Percentiles rank a stretch among this genome's conserved stretches.
These are phyloP conservation scores for Xylaria digitata DNA, from an alignment of 2,329 filamentous ascomycete species.

Conservation along the genomic window DNA sequence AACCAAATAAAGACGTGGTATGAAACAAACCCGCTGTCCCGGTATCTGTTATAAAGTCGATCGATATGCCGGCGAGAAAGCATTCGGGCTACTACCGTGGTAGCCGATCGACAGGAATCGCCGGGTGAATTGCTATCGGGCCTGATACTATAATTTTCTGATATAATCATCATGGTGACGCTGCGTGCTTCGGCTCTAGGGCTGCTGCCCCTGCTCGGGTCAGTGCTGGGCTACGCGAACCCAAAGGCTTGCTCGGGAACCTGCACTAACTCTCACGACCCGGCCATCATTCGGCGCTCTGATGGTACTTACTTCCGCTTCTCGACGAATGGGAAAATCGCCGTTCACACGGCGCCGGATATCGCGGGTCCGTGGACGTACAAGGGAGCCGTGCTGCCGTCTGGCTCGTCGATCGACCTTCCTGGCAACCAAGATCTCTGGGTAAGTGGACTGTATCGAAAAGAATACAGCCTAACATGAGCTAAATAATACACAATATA, in stretches of 20 bases:
- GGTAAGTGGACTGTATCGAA: slow-evolving; percentile 47
- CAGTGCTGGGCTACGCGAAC: slow-evolving; percentile 48
- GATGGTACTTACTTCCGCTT: slow-evolving; percentile 59
- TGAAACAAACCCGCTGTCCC: not conserved
- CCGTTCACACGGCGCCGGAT: slow-evolving; percentile 53
- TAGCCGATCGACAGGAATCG: slow-evolving; percentile 7
- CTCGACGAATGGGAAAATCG: slow-evolving; percentile 55
- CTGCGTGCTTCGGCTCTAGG: slow-evolving; percentile 21
- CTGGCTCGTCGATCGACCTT: slow-evolving; percentile 52
- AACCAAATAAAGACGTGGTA: slow-evolving; percentile 21
- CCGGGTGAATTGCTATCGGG: not conserved
- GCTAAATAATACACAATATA: not conserved
- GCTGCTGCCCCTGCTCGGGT: slow-evolving; percentile 44
- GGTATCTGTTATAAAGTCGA: slow-evolving; percentile 20
- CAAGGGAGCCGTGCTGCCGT: slow-evolving; percentile 52
- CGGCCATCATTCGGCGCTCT: slow-evolving; percentile 54
- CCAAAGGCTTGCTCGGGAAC: slow-evolving; percentile 54
- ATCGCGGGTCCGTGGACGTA: slow-evolving; percentile 57
- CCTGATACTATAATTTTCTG: not conserved
- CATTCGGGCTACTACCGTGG: not conserved
- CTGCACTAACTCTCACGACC: slow-evolving; percentile 56
- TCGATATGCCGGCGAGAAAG: slow-evolving; percentile 6
- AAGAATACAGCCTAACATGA: too few species aligned
- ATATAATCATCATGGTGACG: slow-evolving; percentile 21
- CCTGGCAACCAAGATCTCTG: slow-evolving; percentile 54